Conservation (phyloP, 2,329 filamentous ascomycete genomes). For the Pyricularia sp. region DNA sequence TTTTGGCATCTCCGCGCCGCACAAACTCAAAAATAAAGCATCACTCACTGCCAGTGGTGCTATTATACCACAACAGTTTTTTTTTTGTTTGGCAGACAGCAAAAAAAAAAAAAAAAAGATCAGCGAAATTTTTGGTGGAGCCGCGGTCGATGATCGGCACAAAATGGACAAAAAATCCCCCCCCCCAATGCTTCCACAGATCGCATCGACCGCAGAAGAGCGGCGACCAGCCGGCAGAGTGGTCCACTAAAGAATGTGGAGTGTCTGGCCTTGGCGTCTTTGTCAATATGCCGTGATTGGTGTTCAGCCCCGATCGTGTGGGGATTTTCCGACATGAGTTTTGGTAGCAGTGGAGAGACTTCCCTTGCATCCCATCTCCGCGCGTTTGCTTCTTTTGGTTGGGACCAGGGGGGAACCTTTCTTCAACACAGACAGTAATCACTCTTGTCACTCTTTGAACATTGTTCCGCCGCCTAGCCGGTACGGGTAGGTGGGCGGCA, state of each 20-base stretch:
- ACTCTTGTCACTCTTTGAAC: too few species aligned
- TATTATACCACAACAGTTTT: too few species aligned
- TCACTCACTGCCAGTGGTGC: too few species aligned
- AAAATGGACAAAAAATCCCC: neutral
- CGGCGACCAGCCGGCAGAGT: neutral
- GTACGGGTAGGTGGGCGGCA: neutral
- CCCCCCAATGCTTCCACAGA: neutral
- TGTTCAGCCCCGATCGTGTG: neutral
- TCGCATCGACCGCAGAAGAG: neutral
- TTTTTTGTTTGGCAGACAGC: too few species aligned
- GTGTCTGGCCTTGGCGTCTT: neutral
- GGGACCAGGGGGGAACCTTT: neutral
- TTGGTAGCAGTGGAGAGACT: neutral
- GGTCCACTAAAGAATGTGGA: neutral
- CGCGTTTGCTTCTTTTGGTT: neutral
- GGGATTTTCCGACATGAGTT: neutral
- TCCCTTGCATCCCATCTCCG: neutral
- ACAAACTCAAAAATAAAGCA: neutral
- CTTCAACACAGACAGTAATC: too few species aligned
- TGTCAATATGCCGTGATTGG: neutral
- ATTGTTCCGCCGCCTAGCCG: too few species aligned
- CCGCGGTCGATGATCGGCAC: neutral
- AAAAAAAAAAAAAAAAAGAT: neutral
- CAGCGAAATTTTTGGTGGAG: neutral
- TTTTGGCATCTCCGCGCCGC: neutral